These are phyloP conservation scores for Fraxinus albicans DNA, from an alignment of 305 asterid species.

Conservation along the genomic window DNA sequence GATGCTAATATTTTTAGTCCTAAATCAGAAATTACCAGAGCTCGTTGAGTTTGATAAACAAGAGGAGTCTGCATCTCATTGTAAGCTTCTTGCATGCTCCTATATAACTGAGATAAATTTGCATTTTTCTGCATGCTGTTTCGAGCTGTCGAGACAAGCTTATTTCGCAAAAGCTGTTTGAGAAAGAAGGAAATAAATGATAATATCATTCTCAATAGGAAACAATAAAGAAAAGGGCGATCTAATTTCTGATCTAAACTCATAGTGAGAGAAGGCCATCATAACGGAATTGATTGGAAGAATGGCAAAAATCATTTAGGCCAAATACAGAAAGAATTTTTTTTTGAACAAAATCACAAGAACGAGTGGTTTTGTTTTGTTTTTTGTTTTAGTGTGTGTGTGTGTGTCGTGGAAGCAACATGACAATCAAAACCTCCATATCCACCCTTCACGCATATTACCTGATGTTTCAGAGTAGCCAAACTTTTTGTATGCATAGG, in stretches of 20 bases:
- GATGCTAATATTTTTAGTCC: background rate
- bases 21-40: slow-evolving; percentile 46
- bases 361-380: too few species aligned
- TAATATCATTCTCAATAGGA: background rate
- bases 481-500: slow-evolving; percentile 97
- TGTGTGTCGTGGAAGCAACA: background rate
- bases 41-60: slow-evolving; percentile 67
- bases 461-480: slow-evolving; percentile 98
- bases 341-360: background rate
- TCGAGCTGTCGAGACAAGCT: slow-evolving; percentile 79
- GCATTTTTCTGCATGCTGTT: slow-evolving; percentile 63
- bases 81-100: slow-evolving; percentile 78
- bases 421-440: background rate
- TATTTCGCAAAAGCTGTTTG: slow-evolving; percentile 81
- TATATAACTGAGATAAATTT: slow-evolving; percentile 69
- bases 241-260: background rate
- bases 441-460: slow-evolving; percentile 13
- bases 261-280: background rate
- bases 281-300: background rate
- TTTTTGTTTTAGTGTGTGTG: too few species aligned
- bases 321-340: background rate
- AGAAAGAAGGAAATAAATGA: background rate
- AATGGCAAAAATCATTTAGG: background rate
- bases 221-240: too few species aligned
- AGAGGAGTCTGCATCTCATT: slow-evolving; percentile 90